A percentile compares a stretch with the other conserved stretches of the same genome.
phyloP scores from a whole-genome alignment of 1,139 yeast species.

The Arxiozyma bovina region DNA sequence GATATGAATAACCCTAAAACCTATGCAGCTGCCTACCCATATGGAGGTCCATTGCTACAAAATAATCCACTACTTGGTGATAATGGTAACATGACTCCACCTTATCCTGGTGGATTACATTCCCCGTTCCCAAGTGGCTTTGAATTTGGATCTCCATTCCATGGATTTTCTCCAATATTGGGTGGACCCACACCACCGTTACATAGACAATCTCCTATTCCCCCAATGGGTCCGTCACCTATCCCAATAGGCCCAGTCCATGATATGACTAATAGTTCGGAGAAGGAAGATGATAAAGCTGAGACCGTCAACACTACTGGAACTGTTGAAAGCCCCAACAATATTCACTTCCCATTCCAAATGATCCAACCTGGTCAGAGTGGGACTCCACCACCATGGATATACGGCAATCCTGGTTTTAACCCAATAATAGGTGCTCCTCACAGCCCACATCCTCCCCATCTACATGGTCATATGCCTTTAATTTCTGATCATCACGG shows the following conservation, averaged over 20 bases:
- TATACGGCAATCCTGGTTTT: constrained; percentile 29
- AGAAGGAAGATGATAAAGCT: background rate
- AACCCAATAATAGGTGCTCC: constrained; percentile 21
- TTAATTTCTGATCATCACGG: constrained; percentile 17
- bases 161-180: constrained; percentile 25
- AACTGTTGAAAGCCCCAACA: background rate
- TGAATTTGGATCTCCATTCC: constrained; percentile 29
- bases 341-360: constrained; percentile 7
- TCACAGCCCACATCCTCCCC: constrained; percentile 14
- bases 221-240: constrained; percentile 17
- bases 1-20: constrained; percentile 7
- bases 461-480: constrained; percentile 14
- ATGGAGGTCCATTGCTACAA: constrained; percentile 30
- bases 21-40: constrained; percentile 31
- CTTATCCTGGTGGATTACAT: constrained; percentile 20
- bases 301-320: background rate
- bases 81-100: constrained; percentile 16
- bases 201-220: constrained; percentile 17
- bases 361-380: constrained; percentile 16
- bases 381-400: constrained; percentile 30
- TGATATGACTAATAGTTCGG: constrained; percentile 5
- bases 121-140: constrained; percentile 31
- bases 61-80: constrained; percentile 26
- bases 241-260: constrained; percentile 12
- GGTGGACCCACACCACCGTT: constrained; percentile 17